phyloP scores from a whole-genome alignment of 768 basidiomycete genomes.

The Cyclocybe cylindracea region DNA sequence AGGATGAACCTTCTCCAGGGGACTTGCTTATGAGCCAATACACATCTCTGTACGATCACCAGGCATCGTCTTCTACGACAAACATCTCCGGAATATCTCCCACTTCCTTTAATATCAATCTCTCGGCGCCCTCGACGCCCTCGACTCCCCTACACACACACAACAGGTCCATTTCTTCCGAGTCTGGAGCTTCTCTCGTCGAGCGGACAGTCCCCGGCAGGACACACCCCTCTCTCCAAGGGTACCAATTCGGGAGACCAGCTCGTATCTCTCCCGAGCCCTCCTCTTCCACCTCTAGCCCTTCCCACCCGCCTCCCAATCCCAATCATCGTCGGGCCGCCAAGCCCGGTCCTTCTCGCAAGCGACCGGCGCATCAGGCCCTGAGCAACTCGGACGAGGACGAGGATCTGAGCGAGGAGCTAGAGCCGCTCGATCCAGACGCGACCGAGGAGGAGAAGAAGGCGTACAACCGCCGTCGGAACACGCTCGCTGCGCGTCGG shows the following conservation, averaged over 20 bases:
- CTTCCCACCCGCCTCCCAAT: slow-evolving; percentile 59
- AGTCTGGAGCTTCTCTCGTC: slow-evolving; percentile 10
- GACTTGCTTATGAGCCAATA: no score
- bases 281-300: slow-evolving; percentile 74
- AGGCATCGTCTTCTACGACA: no score
- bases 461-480: slow-evolving; percentile 77
- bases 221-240: slow-evolving; percentile 10
- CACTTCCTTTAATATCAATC: slow-evolving; percentile 4
- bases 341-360: slow-evolving; percentile 65
- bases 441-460: slow-evolving; percentile 64
- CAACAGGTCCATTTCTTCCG: slow-evolving; percentile 14
- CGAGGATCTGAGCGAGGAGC: slow-evolving; percentile 44
- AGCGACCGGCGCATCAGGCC: slow-evolving; percentile 46
- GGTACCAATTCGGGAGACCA: background rate
- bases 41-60: no score
- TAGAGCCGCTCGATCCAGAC: slow-evolving; percentile 38
- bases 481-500: slow-evolving; percentile 83
- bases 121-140: slow-evolving; percentile 1
- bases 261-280: slow-evolving; percentile 59
- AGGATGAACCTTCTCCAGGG: no score
- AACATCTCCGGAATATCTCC: background rate
- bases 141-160: slow-evolving; percentile 7
- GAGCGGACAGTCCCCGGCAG: slow-evolving; percentile 1
- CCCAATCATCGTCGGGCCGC: slow-evolving; percentile 71
- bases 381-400: slow-evolving; percentile 49